phyloP scores from a whole-genome alignment of 1,284 basidiomycete species.

The Pascua guehoae region DNA sequence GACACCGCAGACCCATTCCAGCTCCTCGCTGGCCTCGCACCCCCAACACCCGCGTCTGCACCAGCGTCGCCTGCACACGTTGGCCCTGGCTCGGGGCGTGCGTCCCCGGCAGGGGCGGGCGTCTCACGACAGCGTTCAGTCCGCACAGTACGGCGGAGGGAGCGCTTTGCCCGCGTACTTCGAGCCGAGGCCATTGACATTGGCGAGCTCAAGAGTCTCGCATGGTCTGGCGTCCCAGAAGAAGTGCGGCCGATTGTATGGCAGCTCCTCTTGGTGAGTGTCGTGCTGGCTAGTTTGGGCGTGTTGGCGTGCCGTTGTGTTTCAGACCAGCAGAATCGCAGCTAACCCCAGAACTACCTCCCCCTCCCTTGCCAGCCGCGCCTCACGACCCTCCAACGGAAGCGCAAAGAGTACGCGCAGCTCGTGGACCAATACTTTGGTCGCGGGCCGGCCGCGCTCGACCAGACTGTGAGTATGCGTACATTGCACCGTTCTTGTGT shows the following conservation, averaged over 20 bases:
- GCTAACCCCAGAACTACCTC: constrained; percentile 70
- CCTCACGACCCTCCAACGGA: constrained; percentile 71
- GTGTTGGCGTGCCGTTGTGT: no score
- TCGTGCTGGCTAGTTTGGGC: no score
- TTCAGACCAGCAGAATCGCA: neutral
- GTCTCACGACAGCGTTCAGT: constrained; percentile 64
- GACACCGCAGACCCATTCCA: constrained; percentile 58
- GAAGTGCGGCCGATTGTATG: constrained; percentile 89
- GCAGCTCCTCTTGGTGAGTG: constrained; percentile 83
- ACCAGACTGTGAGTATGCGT: constrained; percentile 58
- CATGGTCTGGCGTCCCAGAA: constrained; percentile 91
- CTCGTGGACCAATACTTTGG: constrained; percentile 90
- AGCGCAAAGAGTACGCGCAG: constrained; percentile 85
- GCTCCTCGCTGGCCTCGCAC: constrained; percentile 27
- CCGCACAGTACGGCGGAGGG: constrained; percentile 44
- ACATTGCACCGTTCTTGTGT: neutral
- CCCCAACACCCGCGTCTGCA: neutral
- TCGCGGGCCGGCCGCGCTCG: constrained; percentile 72
- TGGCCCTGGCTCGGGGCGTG: neutral
- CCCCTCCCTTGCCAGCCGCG: constrained; percentile 80
- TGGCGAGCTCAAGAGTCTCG: constrained; percentile 72
- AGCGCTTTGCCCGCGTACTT: constrained; percentile 43
- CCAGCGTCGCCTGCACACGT: constrained; percentile 1
- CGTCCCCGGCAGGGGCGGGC: constrained; percentile 1
- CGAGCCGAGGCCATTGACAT: constrained; percentile 33